Evolutionary conservation across 1,284 basidiomycete species (phyloP), one percentile per base, ranked within the genome.

Genomic region (Rhodotorula mucilaginosa): DNA sequence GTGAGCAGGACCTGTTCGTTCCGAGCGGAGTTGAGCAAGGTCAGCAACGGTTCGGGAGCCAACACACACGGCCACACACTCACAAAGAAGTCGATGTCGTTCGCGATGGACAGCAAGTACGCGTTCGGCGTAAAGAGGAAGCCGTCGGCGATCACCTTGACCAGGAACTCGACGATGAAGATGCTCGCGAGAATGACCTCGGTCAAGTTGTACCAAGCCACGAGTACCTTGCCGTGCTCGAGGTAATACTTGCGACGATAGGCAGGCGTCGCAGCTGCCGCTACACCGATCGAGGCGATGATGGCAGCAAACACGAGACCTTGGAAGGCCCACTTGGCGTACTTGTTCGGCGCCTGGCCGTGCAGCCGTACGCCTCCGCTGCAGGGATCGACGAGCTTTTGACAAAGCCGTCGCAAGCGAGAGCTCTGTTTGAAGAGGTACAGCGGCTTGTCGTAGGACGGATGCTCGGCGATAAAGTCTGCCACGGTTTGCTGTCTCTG

Each of bases 81-180:
- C 26, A 67, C 90, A 78, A 93, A 82, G 75, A 97, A 89, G 82
- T 99, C 96, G 68, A 98, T 84, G 72, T 90, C 81, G 80, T 98
- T 98, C 93, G 95, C 98, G 18, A 94, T 88, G 72, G 90, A 93
- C 23, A 90, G 87, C 46, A 97, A 82, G 79, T 98, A 98, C 0
- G 94, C 93, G 78, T 97, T 98, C 0, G 96, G 96, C 0, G 94
- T 90, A 82, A 97, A 95, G 23, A 90, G 78, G 80, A 95, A 75
- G 0, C 96, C 96, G 78, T 99, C 96, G 0, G 96, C 96, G 61
- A 94, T 84, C 78, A 97, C 84, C 82, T 98, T 95, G 87, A 97
- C 88, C 73, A 90, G 72, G 75, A 96, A 94, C 80, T 99, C 96
- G 66, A 90, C 74, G 63, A 97, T 81, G 54, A 98, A 89, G 12